Percentiles rank a stretch among this genome's conserved stretches.
Conservation (phyloP, 208 protist species). For the Crithidia brevicula region DNA sequence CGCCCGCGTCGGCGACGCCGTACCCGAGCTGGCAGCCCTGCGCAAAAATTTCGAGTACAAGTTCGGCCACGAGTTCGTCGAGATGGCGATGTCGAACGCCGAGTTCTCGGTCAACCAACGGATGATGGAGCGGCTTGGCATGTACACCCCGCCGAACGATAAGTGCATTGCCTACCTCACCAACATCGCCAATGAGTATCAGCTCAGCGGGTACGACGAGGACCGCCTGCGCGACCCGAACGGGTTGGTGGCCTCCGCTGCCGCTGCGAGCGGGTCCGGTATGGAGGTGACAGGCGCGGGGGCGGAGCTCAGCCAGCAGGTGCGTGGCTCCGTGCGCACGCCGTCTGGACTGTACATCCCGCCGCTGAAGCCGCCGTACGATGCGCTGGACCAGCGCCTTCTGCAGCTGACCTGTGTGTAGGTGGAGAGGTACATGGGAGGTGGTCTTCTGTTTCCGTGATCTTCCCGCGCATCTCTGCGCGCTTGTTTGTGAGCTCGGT, state of each 20-base stretch:
- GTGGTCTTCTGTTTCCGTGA: too few species aligned
- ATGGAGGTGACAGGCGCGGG: constrained; percentile 7
- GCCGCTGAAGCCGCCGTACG: constrained; percentile 51
- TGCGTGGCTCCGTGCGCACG: constrained; percentile 44
- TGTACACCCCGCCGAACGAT: constrained; percentile 79
- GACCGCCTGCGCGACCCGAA: constrained; percentile 66
- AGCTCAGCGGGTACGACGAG: constrained; percentile 78
- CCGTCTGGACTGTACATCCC: constrained; percentile 74
- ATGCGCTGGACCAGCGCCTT: constrained; percentile 70
- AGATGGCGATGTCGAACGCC: constrained; percentile 76
- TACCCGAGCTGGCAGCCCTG: constrained; percentile 76
- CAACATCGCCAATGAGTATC: constrained; percentile 82
- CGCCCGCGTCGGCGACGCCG: constrained; percentile 61
- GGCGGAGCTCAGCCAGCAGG: constrained; percentile 16
- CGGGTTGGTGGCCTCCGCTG: constrained; percentile 63
- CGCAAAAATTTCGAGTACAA: constrained; percentile 84
- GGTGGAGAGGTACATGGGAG: not conserved
- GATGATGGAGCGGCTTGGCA: constrained; percentile 82
- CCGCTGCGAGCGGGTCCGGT: constrained; percentile 39
- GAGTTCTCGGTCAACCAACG: constrained; percentile 91
- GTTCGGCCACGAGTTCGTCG: constrained; percentile 84
- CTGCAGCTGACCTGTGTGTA: constrained; percentile 69
- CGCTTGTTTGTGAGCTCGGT: too few species aligned
- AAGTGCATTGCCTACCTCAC: constrained; percentile 84
- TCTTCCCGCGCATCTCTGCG: too few species aligned